Base-by-base conservation (phyloP, 257 asterid species). In the Misopates orontium region DNA sequence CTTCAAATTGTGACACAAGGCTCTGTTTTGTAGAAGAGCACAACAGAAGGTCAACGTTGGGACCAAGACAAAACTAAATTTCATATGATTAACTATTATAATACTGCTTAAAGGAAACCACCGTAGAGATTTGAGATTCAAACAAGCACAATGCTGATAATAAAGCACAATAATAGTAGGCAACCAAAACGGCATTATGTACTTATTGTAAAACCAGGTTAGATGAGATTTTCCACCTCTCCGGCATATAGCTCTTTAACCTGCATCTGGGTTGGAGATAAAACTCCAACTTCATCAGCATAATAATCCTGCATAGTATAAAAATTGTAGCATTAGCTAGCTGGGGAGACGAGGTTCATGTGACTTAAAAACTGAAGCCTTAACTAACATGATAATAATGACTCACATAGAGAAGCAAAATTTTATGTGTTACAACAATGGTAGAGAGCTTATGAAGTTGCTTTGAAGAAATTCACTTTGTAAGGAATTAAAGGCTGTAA, bases 261-360 rank as follows among this genome's bases (percentile, higher is more conserved):
- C 81, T 90, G 97, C 87, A 87, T 22, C 86, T 94, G 97, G 75
- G 44, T 85, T 56, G 99, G 99, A 73, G 99, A 94, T 78, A 94
- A 80, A 69, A 94, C 95, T 67, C 99, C 99, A 70, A 94, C 73
- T 80, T 94, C 99, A 86, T 94, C 99, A 70, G 90, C 97, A 75
- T 69, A 84, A 74, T 90, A 90, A 73, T 94, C 99, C 99, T 93
- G 85, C 79, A 85, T 7, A n/a, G n/a, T 49, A 66, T 79, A 48
- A 28, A 59, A 55, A 68, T 78, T 62, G 24, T 44, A 68, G 10
- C 21, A 55, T 83, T 71, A 79, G 73, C 72, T 53, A 70, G 49
- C 51, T 24, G 36, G 66, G 42, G 11, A 28, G 20, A 49, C 17
- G 20, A 39, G 18, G 58, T 53, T 32, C 28, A 23, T 66, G 53